Evolutionary conservation across 2,329 filamentous ascomycete species (phyloP).

Genomic region (Penicillium sp.): DNA sequence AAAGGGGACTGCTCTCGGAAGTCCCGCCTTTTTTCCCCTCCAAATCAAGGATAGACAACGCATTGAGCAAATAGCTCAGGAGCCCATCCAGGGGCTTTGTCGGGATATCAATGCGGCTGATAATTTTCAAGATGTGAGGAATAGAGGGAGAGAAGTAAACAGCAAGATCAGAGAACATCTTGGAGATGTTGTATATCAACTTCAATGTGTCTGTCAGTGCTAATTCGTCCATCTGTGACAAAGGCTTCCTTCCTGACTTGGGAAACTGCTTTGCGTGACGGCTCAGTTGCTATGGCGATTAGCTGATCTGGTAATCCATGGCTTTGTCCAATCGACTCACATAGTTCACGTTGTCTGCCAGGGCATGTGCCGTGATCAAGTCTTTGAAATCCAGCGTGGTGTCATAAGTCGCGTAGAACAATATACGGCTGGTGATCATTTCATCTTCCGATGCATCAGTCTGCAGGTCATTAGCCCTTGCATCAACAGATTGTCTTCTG

Average conservation of each 20-base stretch:
- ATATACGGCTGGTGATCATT: slow-evolving; percentile 73
- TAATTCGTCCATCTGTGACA: slow-evolving; percentile 62
- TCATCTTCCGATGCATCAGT: slow-evolving; percentile 76
- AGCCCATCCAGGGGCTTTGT: slow-evolving; percentile 68
- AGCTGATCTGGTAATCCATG: slow-evolving; percentile 7
- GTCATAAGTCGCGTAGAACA: slow-evolving; percentile 77
- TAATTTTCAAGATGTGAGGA: slow-evolving; percentile 65
- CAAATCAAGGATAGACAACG: slow-evolving; percentile 73
- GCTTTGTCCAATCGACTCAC: slow-evolving; percentile 25
- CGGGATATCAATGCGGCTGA: slow-evolving; percentile 59
- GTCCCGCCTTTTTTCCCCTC: slow-evolving; percentile 50
- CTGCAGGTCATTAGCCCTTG: slow-evolving; percentile 29
- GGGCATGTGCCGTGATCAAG: slow-evolving; percentile 62
- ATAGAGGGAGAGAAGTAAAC: slow-evolving; percentile 64
- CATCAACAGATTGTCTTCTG: not conserved
- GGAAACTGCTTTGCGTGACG: slow-evolving; percentile 63
- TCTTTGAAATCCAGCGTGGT: slow-evolving; percentile 63
- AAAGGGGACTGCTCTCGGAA: slow-evolving; percentile 54
- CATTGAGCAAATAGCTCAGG: slow-evolving; percentile 70
- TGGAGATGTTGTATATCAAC: slow-evolving; percentile 81
- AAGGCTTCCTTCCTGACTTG: slow-evolving; percentile 35
- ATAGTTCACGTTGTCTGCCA: slow-evolving; percentile 65
- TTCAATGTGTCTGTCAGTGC: slow-evolving; percentile 81
- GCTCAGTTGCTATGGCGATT: slow-evolving; percentile 54
- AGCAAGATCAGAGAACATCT: slow-evolving; percentile 63